Base-by-base conservation (phyloP, 1,139 yeast genomes). In the Wickerhamomyces sp. region DNA sequence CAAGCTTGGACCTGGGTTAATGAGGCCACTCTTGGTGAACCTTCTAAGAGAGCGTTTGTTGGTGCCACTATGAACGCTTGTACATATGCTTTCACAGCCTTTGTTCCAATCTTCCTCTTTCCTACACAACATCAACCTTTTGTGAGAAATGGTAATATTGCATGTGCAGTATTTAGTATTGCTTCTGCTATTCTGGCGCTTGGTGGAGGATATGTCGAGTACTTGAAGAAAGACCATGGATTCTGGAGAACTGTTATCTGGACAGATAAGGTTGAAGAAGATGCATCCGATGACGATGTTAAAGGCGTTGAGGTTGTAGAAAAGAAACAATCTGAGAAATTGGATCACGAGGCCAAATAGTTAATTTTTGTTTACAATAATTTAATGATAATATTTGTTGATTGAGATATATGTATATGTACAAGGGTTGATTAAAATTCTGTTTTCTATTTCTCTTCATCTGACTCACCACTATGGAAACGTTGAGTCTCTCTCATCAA, bases 401-500 rank as follows among this genome's bases (percentile, higher is more conserved):
- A 21, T 21, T 21, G 7, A 7, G 7, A 21, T 21, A 7, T 21
- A 10, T 14, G 3, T 3, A 26, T 26, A 26, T 26, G 28, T 26
- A 26, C 28, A 26, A 26, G 24, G 10, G 24, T 21, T 21, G 7
- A 10, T 21, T 7, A 10, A 21, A 7, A 21, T 21, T 7, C 10
- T 21, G 10, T 7, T 21, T 21, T 10, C 16, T 27, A 28, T 28
- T 17, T 28, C 10, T 30, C 20, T 4, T 37, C 29, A 10, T 28
- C 28, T 6, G 32, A 5, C 19, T 43, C 45, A 9, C 44, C 49
- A 15, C 38, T 43, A 21, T 46, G 46, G n/a, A 48, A 38, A 9
- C 55, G 45, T 37, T 61, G 60, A 0, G 88, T 76, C 37, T 83
- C 87, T 48, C 72, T 76, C 88, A 78, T 82, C 61, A 71, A 69